phyloP scores from a whole-genome alignment of 2,329 filamentous ascomycete genomes.

The Cadophora sp. region DNA sequence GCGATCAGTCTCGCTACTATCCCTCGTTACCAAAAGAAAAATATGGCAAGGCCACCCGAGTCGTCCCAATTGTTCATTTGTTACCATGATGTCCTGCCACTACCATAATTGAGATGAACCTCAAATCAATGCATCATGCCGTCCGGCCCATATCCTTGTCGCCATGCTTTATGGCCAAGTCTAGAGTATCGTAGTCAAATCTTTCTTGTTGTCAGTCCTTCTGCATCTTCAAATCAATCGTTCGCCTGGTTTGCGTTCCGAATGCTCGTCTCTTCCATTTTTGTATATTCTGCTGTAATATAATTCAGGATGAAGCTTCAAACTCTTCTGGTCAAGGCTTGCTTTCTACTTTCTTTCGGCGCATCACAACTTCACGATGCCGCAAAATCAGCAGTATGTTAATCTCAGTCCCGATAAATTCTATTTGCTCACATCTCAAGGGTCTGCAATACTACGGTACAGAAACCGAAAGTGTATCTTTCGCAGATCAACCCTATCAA shows the following conservation, averaged over 20 bases:
- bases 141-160: background rate
- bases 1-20: background rate
- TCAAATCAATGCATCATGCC: slow-evolving; percentile 16
- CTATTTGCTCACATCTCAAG: background rate
- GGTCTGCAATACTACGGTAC: slow-evolving; percentile 57
- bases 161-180: slow-evolving; percentile 12
- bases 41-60: background rate
- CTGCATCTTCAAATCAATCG: background rate
- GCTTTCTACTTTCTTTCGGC: slow-evolving; percentile 10
- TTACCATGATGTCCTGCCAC: background rate
- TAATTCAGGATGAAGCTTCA: slow-evolving; percentile 6
- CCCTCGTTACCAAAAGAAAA: too few relatives aligned
- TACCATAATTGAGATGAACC: slow-evolving; percentile 18
- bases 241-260: background rate
- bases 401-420: background rate
- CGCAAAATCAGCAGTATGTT: slow-evolving; percentile 23
- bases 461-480: slow-evolving; percentile 62
- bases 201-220: background rate
- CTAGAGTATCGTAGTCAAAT: background rate
- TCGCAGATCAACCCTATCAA: slow-evolving; percentile 60
- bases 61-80: slow-evolving; percentile 16
- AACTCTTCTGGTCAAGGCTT: slow-evolving; percentile 6
- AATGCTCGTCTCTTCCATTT: background rate
- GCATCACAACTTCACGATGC: slow-evolving; percentile 23
- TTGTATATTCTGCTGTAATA: background rate